Evolutionary conservation across 805 yeast genomes (phyloP).

Genomic region (Suhomyces emberorum): DNA sequence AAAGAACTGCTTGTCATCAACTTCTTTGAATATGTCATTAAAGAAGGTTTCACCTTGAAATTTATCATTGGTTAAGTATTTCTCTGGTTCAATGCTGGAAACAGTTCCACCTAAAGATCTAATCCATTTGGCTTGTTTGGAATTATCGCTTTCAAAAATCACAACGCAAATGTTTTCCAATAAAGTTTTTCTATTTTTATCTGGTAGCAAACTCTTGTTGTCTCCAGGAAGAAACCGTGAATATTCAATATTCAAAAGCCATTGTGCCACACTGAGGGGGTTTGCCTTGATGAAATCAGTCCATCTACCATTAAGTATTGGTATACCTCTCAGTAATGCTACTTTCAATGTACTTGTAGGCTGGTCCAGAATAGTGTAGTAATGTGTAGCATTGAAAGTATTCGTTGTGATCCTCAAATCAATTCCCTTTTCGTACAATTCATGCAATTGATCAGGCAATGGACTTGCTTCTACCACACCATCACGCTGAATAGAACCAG

Average conservation of each 20-base stretch:
- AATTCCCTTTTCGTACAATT: conserved; percentile 8
- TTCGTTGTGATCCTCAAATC: conserved; percentile 20
- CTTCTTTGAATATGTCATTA: conserved; percentile 4
- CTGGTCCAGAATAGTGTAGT: conserved; percentile 13
- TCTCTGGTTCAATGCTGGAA: background rate
- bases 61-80: background rate
- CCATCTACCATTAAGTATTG: conserved; percentile 28
- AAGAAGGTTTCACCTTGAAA: conserved; percentile 6
- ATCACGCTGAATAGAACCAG: background rate
- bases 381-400: conserved; percentile 22
- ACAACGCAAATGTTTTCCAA: conserved; percentile 12
- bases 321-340: conserved; percentile 28
- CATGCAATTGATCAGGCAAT: conserved; percentile 4
- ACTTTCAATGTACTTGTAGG: conserved; percentile 14
- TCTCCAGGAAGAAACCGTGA: conserved; percentile 14
- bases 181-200: conserved; percentile 11
- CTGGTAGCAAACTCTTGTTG: conserved; percentile 11
- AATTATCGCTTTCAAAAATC: background rate
- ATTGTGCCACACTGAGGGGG: conserved; percentile 12
- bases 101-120: conserved; percentile 12
- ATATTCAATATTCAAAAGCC: conserved; percentile 19
- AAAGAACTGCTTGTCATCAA: background rate
- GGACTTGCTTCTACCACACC: background rate
- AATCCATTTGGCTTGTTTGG: conserved; percentile 14
- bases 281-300: conserved; percentile 12